phyloP scores from a whole-genome alignment of 805 yeast genomes.

The Diddensiella caesifluorescens region DNA sequence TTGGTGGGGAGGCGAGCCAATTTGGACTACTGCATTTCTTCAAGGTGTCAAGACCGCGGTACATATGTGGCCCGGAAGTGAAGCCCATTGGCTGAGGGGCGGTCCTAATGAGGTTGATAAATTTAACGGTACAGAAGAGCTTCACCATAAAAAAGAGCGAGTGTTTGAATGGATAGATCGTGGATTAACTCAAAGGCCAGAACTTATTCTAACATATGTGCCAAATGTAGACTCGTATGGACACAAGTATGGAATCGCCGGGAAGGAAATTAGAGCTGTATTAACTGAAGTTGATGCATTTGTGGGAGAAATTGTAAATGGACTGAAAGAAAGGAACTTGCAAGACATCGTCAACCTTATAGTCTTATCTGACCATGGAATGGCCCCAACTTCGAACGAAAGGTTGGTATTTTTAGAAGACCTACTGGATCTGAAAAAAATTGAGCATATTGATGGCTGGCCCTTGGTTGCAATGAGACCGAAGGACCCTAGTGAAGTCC shows the following conservation, averaged over 20 bases:
- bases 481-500: constrained; percentile 34
- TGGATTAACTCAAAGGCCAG: constrained; percentile 54
- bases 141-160: constrained; percentile 52
- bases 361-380: constrained; percentile 87
- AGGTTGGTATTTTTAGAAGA: constrained; percentile 72
- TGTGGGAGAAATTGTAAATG: constrained; percentile 45
- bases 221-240: constrained; percentile 81
- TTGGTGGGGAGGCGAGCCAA: constrained; percentile 89
- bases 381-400: constrained; percentile 78
- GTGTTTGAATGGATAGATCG: constrained; percentile 64
- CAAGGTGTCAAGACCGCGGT: constrained; percentile 64
- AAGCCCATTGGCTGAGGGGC: constrained; percentile 50
- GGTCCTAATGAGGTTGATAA: constrained; percentile 52
- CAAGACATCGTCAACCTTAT: constrained; percentile 64
- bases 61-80: constrained; percentile 98
- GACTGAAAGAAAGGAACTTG: constrained; percentile 51
- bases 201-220: constrained; percentile 68
- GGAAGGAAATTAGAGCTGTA: constrained; percentile 50
- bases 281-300: constrained; percentile 61
- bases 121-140: constrained; percentile 59
- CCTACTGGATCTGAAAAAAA: constrained; percentile 46
- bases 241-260: constrained; percentile 64
- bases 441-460: constrained; percentile 74
- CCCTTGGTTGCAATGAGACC: constrained; percentile 80
- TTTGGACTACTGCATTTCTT: constrained; percentile 71